Evolutionary conservation across 2,329 filamentous ascomycete species (phyloP), one percentile per base, ranked within the genome.

Genomic region (Fusarium mundagurra): DNA sequence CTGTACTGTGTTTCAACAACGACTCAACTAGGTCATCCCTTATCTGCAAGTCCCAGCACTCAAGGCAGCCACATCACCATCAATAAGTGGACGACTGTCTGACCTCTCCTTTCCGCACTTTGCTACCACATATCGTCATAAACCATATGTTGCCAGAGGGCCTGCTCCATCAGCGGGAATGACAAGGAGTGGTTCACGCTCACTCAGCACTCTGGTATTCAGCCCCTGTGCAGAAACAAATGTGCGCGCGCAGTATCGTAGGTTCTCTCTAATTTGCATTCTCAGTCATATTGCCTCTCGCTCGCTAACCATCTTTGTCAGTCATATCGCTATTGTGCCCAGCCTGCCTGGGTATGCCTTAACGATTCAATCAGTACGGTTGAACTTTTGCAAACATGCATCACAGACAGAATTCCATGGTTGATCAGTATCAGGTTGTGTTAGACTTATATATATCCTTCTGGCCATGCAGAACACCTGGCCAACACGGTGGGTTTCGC

Each of bases 381-480:
- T 36, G 22, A n/a, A 39, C 43, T 36, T 33, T 59, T 41, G 57
- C 45, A 50, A 50, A 43, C 43, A 51, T 29, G 38, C 51, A 61
- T 47, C 50, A 64, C 61, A 68, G 45, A 67, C 71, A 65, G 51
- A 39, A 60, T 67, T 63, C 59, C 39, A 68, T 48, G 47, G 24
- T 68, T 78, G 64, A 74, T 77, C 73, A 77, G 71, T 75, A 57
- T 72, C 69, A 61, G 67, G 69, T 64, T 77, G 65, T 71, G 69
- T 72, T 78, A 48, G 60, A 67, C 64, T 70, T 75, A 68, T 78
- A 77, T 77, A 73, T 73, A 75, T 67, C 72, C 71, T 65, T 73
- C 73, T 67, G 67, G 61, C 59, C 66, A 64, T 36, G 51, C 69
- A 69, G 44, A 68, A 71, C 70, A 69, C 55, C 61, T 76, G 69